phyloP scores from a whole-genome alignment of 768 basidiomycete genomes.

The Agaricus sinodeliciosus region DNA sequence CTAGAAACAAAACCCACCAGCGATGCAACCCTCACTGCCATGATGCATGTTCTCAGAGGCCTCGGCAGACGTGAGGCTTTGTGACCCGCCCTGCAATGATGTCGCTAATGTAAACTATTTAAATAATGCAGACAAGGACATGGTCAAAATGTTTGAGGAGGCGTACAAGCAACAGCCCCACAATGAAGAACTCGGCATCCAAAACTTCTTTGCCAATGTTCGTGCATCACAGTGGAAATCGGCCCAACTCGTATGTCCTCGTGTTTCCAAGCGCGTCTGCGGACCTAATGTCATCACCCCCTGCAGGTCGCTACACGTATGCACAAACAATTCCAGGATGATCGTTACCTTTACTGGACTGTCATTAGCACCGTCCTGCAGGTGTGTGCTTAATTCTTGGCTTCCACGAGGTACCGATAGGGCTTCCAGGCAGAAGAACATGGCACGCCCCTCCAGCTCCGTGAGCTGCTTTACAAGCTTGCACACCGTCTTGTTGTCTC shows the following conservation, averaged over 20 bases:
- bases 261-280: neutral
- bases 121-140: conserved; percentile 52
- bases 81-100: neutral
- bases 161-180: conserved; percentile 75
- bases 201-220: conserved; percentile 82
- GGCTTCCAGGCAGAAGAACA: conserved; percentile 57
- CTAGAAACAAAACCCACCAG: conserved; percentile 66
- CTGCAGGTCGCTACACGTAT: conserved; percentile 69
- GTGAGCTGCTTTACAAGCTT: conserved; percentile 63
- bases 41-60: conserved; percentile 79
- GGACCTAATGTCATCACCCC: conserved; percentile 10
- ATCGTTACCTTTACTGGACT: conserved; percentile 79
- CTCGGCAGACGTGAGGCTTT: conserved; percentile 55
- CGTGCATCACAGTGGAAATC: conserved; percentile 80
- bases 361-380: conserved; percentile 77
- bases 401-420: neutral
- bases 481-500: conserved; percentile 69
- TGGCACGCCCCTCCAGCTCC: conserved; percentile 55
- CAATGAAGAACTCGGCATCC: conserved; percentile 79
- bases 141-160: conserved; percentile 80
- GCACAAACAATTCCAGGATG: conserved; percentile 79
- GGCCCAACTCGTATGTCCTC: conserved; percentile 60
- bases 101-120: neutral
- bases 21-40: conserved; percentile 67
- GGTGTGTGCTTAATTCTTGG: conserved; percentile 27